phyloP scores from a whole-genome alignment of 2,329 filamentous ascomycete genomes.

The Fusarium euwallaceae region DNA sequence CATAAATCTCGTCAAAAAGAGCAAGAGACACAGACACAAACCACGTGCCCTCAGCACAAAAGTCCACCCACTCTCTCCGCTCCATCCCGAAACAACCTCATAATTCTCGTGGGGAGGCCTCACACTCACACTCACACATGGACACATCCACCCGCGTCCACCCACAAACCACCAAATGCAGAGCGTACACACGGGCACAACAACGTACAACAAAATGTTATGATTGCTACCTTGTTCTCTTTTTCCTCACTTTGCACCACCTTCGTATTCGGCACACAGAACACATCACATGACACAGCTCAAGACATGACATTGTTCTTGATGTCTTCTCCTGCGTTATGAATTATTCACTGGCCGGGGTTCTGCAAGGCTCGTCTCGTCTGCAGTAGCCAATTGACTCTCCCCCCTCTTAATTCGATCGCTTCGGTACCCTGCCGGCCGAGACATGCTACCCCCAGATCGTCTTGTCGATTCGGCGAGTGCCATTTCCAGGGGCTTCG shows the following conservation, averaged over 20 bases:
- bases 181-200: slow-evolving; percentile 9
- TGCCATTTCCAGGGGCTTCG: slow-evolving; percentile 10
- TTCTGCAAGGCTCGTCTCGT: slow-evolving; percentile 29
- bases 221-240: slow-evolving; percentile 12
- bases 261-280: not conserved
- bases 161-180: slow-evolving; percentile 16
- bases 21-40: slow-evolving; percentile 24
- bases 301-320: not conserved
- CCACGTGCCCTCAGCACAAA: slow-evolving; percentile 23
- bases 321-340: not conserved
- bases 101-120: slow-evolving; percentile 14
- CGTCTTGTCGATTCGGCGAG: slow-evolving; percentile 15
- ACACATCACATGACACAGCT: not conserved
- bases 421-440: slow-evolving; percentile 40
- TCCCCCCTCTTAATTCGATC: slow-evolving; percentile 10
- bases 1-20: not conserved
- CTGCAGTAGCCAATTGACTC: slow-evolving; percentile 40
- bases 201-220: not conserved
- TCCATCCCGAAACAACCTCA: slow-evolving; percentile 18
- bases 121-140: slow-evolving; percentile 27
- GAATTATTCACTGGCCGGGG: not conserved
- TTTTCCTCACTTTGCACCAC: slow-evolving; percentile 5
- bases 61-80: not conserved
- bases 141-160: slow-evolving; percentile 3
- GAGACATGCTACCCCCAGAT: slow-evolving; percentile 39